Evolutionary conservation across 805 yeast species (phyloP), one percentile per base, ranked within the genome.

Genomic region (Candida hungchunana): DNA sequence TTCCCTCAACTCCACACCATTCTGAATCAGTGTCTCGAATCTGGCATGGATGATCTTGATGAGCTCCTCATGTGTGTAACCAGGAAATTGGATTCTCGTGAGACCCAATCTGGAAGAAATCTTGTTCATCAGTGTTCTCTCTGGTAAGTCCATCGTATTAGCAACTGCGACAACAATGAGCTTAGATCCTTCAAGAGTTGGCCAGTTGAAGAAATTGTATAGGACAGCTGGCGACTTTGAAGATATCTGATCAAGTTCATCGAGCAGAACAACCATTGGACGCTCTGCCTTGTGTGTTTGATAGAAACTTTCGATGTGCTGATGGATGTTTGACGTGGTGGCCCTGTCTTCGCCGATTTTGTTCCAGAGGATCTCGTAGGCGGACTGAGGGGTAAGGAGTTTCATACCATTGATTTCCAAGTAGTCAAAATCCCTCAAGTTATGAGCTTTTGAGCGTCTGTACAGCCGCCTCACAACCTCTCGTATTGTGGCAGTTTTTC

Each of bases 191-290:
- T 73, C 65, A 51, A 85, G 78, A 1, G 95, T 78, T 5, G 98
- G 96, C 99, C 99, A 93, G 60, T 93, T 93, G 69, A 93, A 88
- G 55, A 93, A 87, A 58, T 93, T 93, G 64, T 93, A 93, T 82
- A 90, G 80, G 23, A 90, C 89, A 29, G 78, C 76, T 55, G 87
- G 96, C 39, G 78, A 79, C 36, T 75, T 78, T 1, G 89, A 80
- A 9, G 88, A 89, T 34, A 93, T 69, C 54, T 93, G 97, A 60
- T 93, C 99, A 40, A 93, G 66, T 57, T 93, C 99, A 61, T 93
- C 99, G 60, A 93, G 65, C 31, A 93, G 62, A 0, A 87, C 82
- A 7, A 93, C 83, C 35, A 83, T 63, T 15, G 66, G 52, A 36
- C 59, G 46, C 29, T 43, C 29, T 4, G 45, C 28, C 14, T 32